Conservation (phyloP, 2,329 filamentous ascomycete genomes). For the Byssochlamys sp. region DNA sequence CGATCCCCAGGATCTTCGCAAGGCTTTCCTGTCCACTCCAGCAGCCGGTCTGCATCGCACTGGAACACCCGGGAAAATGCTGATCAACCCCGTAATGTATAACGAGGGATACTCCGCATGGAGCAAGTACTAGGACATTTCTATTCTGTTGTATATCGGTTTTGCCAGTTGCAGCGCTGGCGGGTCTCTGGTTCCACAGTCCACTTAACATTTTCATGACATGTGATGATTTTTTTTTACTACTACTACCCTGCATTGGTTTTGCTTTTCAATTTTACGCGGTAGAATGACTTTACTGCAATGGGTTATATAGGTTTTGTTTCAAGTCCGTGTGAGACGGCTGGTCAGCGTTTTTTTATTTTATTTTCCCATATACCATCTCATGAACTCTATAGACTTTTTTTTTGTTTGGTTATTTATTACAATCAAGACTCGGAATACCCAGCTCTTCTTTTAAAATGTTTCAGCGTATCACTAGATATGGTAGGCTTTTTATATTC, state of each 20-base stretch:
- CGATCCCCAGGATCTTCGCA: conserved; percentile 5
- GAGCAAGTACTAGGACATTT: background rate
- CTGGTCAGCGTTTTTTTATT: background rate
- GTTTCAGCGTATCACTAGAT: no score
- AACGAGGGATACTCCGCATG: background rate
- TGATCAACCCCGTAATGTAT: background rate
- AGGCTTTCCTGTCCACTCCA: background rate
- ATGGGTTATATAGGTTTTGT: background rate
- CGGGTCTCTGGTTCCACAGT: background rate
- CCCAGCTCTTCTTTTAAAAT: background rate
- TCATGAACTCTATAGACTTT: background rate
- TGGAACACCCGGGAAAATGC: background rate
- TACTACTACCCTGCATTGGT: background rate
- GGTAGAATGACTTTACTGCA: background rate
- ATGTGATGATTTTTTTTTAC: background rate
- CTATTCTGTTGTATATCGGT: background rate
- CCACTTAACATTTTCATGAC: background rate
- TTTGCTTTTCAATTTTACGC: background rate
- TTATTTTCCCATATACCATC: background rate
- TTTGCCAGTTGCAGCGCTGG: background rate
- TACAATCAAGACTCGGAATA: background rate
- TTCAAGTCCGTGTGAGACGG: background rate
- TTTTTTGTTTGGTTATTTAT: background rate
- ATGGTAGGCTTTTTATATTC: no score
- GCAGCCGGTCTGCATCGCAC: conserved; percentile 4